Evolutionary conservation across 169 alveolate genomes (phyloP), one percentile per base, ranked within the genome.

Genomic region (Eimeria sp.): DNA sequence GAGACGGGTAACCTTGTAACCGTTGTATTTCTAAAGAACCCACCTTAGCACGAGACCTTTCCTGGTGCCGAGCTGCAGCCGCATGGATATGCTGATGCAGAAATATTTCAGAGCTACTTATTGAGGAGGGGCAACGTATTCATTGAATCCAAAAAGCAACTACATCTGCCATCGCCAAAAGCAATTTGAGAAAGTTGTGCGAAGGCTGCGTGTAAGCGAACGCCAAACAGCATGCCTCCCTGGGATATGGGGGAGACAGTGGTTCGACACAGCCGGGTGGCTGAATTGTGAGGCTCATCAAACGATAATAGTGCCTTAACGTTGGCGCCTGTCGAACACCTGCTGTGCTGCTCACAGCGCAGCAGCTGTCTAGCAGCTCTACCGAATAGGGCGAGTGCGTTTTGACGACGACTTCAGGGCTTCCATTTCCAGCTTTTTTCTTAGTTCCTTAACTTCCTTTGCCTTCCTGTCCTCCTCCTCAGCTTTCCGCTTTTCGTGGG

Each of bases 351-450:
- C 2, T 34, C 40, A 34, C 40, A 34, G 40, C 40, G 1, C 27
- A 30, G 40, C n/a, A 70, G 80, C 3, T 27, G 25, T 25, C 9
- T 27, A 34, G 80, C 83, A 13, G 83, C 27, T 5, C 11, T 16
- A 73, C 83, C 83, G 83, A 40, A 16, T 0, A 40, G 3, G 54
- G 18, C 83, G 83, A 34, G 20, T 4, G 14, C 83, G 83, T 40
- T 84, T 84, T 34, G 75, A 49, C 11, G 75, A 49, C 11, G 94
- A 40, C 94, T 65, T 67, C 80, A 87, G 82, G 83, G 94, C 94
- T 25, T 61, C 94, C 75, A 25, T 22, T 87, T 87, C 83, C 61
- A 87, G 94, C 30, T 20, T 47, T 65, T 49, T 87, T 61, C 94
- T 87, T 16, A 72, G 61, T 30, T 40, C 83, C 57, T 65, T 63